Base-by-base conservation (phyloP, 2,329 filamentous ascomycete species). In the Didymella pomorum region DNA sequence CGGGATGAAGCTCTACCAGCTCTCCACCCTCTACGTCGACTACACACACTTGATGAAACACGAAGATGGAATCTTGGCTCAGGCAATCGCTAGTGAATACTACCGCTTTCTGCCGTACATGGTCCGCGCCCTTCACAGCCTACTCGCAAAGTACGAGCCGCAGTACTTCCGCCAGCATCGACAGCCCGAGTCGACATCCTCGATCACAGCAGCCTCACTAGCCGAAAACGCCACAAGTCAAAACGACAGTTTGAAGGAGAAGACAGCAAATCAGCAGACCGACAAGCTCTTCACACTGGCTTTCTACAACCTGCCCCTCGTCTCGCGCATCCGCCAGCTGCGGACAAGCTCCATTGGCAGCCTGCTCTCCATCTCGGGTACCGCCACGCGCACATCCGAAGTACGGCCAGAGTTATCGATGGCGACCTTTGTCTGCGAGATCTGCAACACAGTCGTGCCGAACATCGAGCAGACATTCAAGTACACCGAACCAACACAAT, bases 381-480 rank as follows among this genome's bases (percentile, higher is more conserved):
- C 95, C 0, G 94, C 97, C 26, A 99, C 95, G 1, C 87, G 95
- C 75, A 99, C 95, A 6, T 99, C 95, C 10, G 95, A 99, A 82
- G 95, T 99, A 23, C 87, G 95, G 31, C 95, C 95, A 0, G 95
- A 99, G 78, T 80, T 99, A 60, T 96, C 93, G 2, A 83, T 96
- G 21, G 95, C 91, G 6, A 97, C 95, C 0, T 99, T 99, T 71
- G 87, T 89, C 55, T 99, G 95, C 78, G 91, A 97, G 76, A 87
- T 85, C 46, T 99, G 95, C 80, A 90, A 91, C 65, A 89, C 87
- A 3, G 87, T 93, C 1, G 87, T 97, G 6, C 89, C 91, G 35
- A 96, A 97, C 73, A 89, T 99, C 26, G 95, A 99, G 78, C 95
- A 99, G 80, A 97, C 92, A 0, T 99, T 99, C 81, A 88, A 93